Evolutionary conservation across 192 early-diverging fungal genomes (phyloP), one percentile per base, ranked within the genome.

Genomic region (Coemansia sp.): DNA sequence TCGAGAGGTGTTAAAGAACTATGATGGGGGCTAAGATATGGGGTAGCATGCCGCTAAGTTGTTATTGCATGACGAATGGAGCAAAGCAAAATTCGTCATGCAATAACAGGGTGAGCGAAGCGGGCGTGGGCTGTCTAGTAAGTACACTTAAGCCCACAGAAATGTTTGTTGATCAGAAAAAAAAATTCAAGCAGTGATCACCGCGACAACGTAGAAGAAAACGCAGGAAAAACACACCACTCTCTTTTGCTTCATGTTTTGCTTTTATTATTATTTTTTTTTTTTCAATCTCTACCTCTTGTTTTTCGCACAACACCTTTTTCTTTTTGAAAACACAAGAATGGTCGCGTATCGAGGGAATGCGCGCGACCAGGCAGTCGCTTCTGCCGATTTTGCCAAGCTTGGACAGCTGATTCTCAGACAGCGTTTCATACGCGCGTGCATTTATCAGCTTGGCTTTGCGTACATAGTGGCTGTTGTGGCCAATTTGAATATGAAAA

Each of bases 321-420:
- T 43, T 45, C 23, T 56, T 59, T 58, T 67, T 10, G 12, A 18
- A 12, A 39, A 15, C 21, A 8, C 20, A 8, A 30, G 56, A 67
- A 60, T 57, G 56, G 66, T 12, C 15, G 39, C 2, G 55, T 45
- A 53, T 12, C 38, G 63, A 49, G 12, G 58, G 38, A 73, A 67
- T 71, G 79, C 52, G 38, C 71, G 71, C 61, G 66, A 76, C 64
- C 74, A 64, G 68, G 64, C 68, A 6, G 63, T 63, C 60, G 76
- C 69, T n/a, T 75, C 76, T 9, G 69, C 72, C 23, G 70, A 83
- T 75, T 83, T 83, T 34, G 81, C 76, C 51, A 71, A 72, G 64
- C 69, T 83, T 10, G 69, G 69, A 12, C 69, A 72, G 3, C n/a
- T 36, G 4, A 65, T 75, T 62, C 63, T 78, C 48, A 43, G 52